Percentiles rank a stretch among this genome's conserved stretches.
phyloP scores from a whole-genome alignment of 2,329 filamentous ascomycete genomes.

The Neoarthrinium moseri region DNA sequence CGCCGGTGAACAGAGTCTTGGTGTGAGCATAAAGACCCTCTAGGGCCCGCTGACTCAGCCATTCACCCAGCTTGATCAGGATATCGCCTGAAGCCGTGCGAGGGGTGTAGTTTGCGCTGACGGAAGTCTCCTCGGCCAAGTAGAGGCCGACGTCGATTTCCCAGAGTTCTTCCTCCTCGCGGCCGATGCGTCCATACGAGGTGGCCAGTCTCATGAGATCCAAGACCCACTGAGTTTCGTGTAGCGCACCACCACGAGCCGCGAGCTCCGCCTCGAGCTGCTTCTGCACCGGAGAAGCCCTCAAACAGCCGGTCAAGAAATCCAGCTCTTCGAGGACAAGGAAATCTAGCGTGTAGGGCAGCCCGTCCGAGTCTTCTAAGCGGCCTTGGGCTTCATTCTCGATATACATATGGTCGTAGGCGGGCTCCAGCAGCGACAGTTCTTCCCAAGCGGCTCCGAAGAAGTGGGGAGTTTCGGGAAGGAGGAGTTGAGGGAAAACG shows the following conservation, averaged over 20 bases:
- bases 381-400: conserved; percentile 82
- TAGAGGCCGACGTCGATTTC: conserved; percentile 96
- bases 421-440: conserved; percentile 67
- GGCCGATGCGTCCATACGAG: conserved; percentile 84
- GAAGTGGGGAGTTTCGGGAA: conserved; percentile 77
- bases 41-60: conserved; percentile 73
- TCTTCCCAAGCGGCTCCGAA: conserved; percentile 92
- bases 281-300: conserved; percentile 60
- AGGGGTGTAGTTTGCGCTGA: conserved; percentile 94
- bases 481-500: conserved; percentile 78
- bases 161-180: conserved; percentile 93
- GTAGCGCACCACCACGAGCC: conserved; percentile 54
- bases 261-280: conserved; percentile 10
- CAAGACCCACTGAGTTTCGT: conserved; percentile 75
- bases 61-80: conserved; percentile 88
- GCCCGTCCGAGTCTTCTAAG: conserved; percentile 81
- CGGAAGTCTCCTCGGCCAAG: conserved; percentile 89
- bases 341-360: conserved; percentile 95
- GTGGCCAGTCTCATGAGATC: conserved; percentile 85
- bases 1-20: conserved; percentile 65
- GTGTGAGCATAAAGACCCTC: conserved; percentile 79
- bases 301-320: conserved; percentile 87
- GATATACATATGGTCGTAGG: conserved; percentile 84
- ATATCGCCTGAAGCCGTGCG: conserved; percentile 90
- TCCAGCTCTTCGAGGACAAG: conserved; percentile 92